Conservation (phyloP, 1,284 basidiomycete genomes). For the Boletus sp. region DNA sequence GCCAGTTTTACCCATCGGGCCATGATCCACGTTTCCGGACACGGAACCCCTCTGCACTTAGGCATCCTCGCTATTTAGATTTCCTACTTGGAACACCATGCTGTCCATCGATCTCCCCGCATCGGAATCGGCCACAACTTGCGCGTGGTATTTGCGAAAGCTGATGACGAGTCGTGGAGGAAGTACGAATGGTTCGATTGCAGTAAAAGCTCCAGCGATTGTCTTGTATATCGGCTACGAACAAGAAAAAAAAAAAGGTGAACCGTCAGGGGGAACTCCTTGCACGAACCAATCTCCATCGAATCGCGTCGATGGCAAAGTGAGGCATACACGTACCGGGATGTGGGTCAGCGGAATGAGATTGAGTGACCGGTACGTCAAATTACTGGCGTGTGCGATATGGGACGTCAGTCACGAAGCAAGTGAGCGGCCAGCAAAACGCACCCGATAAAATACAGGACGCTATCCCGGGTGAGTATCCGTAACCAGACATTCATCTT, state of each 20-base stretch:
- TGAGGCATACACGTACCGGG: not conserved
- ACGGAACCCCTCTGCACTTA: not conserved
- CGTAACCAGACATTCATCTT: not conserved
- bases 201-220: not conserved
- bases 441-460: not conserved
- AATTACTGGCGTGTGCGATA: too few relatives aligned
- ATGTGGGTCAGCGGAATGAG: not conserved
- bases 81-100: conserved; percentile 7
- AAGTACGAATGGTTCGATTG: conserved; percentile 6
- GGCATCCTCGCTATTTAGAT: not conserved
- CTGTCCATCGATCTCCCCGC: conserved; percentile 3
- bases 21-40: too few relatives aligned
- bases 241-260: too few relatives aligned
- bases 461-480: not conserved
- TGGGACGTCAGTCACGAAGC: too few relatives aligned
- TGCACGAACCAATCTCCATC: too few relatives aligned
- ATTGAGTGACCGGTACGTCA: not conserved
- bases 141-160: conserved; percentile 6
- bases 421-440: not conserved
- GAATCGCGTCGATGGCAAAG: not conserved
- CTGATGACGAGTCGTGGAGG: conserved; percentile 11
- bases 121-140: conserved; percentile 4
- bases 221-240: not conserved
- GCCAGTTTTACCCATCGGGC: too few relatives aligned
- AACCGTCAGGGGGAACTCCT: too few relatives aligned